phyloP scores from a whole-genome alignment of 768 basidiomycete species.

The Sporobolomyces phaffii region DNA sequence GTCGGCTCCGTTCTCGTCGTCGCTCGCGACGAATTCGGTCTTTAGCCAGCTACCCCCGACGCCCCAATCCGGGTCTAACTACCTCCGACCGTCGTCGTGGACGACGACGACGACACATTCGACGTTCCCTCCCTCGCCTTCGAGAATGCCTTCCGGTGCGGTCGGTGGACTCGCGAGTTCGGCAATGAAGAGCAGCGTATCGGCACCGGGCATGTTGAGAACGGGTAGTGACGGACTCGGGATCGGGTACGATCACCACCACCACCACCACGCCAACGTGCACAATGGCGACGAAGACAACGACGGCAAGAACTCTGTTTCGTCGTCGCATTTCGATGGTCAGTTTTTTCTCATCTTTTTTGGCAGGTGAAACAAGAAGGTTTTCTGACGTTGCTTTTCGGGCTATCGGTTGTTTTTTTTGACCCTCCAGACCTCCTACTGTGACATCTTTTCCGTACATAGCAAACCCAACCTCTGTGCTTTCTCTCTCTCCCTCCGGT shows the following conservation, averaged over 20 bases:
- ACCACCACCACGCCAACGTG: neutral
- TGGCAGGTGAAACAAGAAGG: too few relatives aligned
- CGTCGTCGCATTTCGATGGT: constrained; percentile 9
- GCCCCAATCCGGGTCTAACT: neutral
- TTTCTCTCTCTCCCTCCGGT: too few relatives aligned
- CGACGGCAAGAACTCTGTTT: neutral
- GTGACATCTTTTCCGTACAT: too few relatives aligned
- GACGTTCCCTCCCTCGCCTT: neutral
- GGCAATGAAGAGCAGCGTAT: constrained; percentile 5
- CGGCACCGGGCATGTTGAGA: constrained; percentile 3
- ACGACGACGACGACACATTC: neutral
- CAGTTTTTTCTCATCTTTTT: too few relatives aligned
- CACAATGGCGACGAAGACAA: neutral
- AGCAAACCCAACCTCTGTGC: too few relatives aligned
- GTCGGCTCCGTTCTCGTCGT: too few relatives aligned
- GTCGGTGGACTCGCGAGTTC: neutral
- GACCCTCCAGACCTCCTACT: too few relatives aligned
- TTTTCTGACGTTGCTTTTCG: too few relatives aligned
- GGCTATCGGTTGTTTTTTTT: too few relatives aligned
- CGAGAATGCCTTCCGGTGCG: neutral
- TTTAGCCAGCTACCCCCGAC: neutral
- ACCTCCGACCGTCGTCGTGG: neutral
- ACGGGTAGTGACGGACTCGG: neutral
- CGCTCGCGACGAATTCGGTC: neutral
- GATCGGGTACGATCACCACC: neutral